These are phyloP conservation scores for Beta vulgaris DNA, from an alignment of 148 eudicot genomes.

Conservation along the genomic window DNA sequence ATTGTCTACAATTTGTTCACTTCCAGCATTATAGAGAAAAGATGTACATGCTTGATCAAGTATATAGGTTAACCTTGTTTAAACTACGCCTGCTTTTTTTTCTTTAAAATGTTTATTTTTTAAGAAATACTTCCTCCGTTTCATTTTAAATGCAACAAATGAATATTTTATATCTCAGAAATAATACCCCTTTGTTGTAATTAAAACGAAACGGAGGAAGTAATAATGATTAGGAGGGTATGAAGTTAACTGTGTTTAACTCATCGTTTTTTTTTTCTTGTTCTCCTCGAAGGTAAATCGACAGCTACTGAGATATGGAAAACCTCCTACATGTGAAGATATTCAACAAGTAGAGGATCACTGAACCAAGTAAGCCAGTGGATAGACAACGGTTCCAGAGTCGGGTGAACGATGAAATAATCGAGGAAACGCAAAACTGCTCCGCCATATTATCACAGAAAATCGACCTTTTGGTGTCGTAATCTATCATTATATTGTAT, in stretches of 20 bases:
- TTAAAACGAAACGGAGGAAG: too few relatives aligned
- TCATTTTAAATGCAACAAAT: too few relatives aligned
- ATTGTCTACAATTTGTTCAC: too few relatives aligned
- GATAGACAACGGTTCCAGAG: neutral
- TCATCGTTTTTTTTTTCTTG: neutral
- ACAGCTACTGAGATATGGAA: neutral
- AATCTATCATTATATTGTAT: too few relatives aligned
- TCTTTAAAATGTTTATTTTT: too few relatives aligned
- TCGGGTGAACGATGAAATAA: neutral
- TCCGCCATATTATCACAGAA: neutral
- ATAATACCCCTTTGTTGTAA: too few relatives aligned
- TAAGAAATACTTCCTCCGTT: too few relatives aligned
- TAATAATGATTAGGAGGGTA: neutral
- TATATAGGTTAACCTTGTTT: slow-evolving; percentile 8
- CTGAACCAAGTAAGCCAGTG: neutral
- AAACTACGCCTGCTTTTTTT: neutral
- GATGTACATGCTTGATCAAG: neutral
- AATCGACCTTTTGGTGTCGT: neutral
- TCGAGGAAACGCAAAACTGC: neutral
- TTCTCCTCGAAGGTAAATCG: neutral
- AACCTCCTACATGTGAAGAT: neutral
- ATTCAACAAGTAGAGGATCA: neutral
- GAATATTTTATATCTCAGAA: too few relatives aligned
- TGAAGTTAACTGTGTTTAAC: neutral
- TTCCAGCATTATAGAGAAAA: too few relatives aligned